Evolutionary conservation across 2,329 filamentous ascomycete genomes (phyloP).

Genomic region (Fusarium sublunatum): DNA sequence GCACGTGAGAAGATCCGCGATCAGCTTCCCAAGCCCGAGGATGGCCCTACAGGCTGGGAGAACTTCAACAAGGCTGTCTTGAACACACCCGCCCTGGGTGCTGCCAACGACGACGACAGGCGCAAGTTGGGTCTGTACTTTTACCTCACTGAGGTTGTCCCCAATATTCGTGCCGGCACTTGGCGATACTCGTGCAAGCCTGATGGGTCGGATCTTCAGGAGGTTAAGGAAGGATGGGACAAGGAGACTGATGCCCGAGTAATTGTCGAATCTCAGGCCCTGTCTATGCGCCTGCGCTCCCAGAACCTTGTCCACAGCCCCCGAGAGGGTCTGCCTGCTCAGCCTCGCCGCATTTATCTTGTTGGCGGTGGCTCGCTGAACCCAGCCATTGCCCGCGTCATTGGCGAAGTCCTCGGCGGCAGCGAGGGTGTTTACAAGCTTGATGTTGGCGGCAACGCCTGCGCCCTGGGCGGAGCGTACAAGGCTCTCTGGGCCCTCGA

Average conservation of each 20-base stretch:
- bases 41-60: constrained; percentile 72
- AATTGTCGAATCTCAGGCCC: constrained; percentile 94
- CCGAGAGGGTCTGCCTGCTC: constrained; percentile 71
- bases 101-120: constrained; percentile 60
- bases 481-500: constrained; percentile 95
- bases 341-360: constrained; percentile 90
- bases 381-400: constrained; percentile 84
- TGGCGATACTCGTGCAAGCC: constrained; percentile 80
- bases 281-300: constrained; percentile 89
- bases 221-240: constrained; percentile 53
- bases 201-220: constrained; percentile 63
- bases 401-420: constrained; percentile 89
- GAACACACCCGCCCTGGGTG: constrained; percentile 75
- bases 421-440: constrained; percentile 91
- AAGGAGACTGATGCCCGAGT: constrained; percentile 79
- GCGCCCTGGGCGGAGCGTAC: constrained; percentile 92
- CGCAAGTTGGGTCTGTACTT: constrained; percentile 95
- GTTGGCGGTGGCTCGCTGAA: constrained; percentile 94
- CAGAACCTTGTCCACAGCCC: constrained; percentile 76
- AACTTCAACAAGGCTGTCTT: constrained; percentile 81
- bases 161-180: constrained; percentile 85
- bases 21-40: constrained; percentile 69
- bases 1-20: constrained; percentile 92
- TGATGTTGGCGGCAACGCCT: constrained; percentile 94
- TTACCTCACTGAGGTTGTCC: constrained; percentile 93